Percentiles rank a stretch among this genome's conserved stretches.
phyloP scores from a whole-genome alignment of 1,139 yeast species.

The Yamadazyma atlantica region DNA sequence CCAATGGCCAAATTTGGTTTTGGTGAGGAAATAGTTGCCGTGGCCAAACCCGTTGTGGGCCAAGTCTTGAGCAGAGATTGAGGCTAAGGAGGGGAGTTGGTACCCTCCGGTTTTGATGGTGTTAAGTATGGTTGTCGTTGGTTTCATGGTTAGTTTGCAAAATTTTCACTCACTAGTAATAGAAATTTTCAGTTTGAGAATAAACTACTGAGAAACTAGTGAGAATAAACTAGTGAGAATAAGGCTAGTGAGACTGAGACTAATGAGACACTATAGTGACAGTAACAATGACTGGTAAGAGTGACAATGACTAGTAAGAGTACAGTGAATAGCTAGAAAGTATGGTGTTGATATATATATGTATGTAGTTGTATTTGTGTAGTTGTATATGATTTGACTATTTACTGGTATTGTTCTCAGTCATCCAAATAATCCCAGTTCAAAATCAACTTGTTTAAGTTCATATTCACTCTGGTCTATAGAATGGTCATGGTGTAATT shows the following conservation, averaged over 20 bases:
- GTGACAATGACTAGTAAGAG: no score
- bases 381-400: no score
- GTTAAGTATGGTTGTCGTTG: constrained; percentile 22
- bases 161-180: neutral
- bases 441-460: neutral
- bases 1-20: constrained; percentile 61
- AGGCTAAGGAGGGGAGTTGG: constrained; percentile 30
- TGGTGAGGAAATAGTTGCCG: constrained; percentile 47
- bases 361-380: no score
- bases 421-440: neutral
- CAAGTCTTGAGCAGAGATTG: constrained; percentile 27
- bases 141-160: constrained; percentile 22
- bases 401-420: neutral
- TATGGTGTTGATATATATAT: no score
- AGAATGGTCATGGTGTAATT: constrained; percentile 15
- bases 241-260: no score
- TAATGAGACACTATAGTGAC: no score
- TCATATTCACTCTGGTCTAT: neutral
- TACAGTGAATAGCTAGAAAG: no score
- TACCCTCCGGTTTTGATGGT: constrained; percentile 24
- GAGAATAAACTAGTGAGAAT: no score
- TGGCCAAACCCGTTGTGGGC: constrained; percentile 46
- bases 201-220: no score
- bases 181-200: no score
- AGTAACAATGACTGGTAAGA: no score